A percentile compares a stretch with the other conserved stretches of the same genome.
Evolutionary conservation across 345 rosid species (phyloP).

Genomic region (Corymbia maculata): DNA sequence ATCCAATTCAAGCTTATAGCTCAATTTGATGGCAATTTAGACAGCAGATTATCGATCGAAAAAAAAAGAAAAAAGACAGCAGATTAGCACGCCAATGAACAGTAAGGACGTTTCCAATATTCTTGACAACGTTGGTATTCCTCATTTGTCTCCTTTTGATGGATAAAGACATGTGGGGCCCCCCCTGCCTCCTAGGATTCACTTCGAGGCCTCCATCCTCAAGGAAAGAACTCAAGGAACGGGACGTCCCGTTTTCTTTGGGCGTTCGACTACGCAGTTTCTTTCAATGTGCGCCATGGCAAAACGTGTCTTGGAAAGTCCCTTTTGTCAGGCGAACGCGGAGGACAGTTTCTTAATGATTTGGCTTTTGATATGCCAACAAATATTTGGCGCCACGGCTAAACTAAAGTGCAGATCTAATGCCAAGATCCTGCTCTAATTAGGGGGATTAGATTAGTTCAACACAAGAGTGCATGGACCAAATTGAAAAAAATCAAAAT

Average conservation of each 20-base stretch:
- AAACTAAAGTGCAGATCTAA: neutral
- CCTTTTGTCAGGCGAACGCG: neutral
- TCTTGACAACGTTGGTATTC: neutral
- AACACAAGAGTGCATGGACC: accelerated
- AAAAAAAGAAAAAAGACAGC: too few species aligned
- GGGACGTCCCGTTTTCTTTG: neutral
- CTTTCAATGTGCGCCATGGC: neutral
- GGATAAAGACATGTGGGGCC: neutral
- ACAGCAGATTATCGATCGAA: too few species aligned
- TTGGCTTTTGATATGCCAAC: neutral
- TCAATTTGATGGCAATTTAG: neutral
- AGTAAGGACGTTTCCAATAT: neutral
- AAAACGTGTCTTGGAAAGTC: neutral
- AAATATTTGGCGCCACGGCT: neutral
- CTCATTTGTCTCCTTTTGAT: neutral
- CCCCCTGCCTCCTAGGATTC: neutral
- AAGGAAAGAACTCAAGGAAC: neutral
- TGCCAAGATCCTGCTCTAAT: neutral
- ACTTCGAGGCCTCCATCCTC: neutral
- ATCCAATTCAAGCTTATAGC: neutral
- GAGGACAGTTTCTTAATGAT: neutral
- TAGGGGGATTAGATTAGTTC: neutral
- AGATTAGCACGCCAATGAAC: neutral
- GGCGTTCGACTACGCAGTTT: neutral
- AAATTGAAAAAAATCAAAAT: neutral